These are phyloP conservation scores for Globisporangium polare DNA, from an alignment of 352 stramenopile genomes.

Conservation along the genomic window DNA sequence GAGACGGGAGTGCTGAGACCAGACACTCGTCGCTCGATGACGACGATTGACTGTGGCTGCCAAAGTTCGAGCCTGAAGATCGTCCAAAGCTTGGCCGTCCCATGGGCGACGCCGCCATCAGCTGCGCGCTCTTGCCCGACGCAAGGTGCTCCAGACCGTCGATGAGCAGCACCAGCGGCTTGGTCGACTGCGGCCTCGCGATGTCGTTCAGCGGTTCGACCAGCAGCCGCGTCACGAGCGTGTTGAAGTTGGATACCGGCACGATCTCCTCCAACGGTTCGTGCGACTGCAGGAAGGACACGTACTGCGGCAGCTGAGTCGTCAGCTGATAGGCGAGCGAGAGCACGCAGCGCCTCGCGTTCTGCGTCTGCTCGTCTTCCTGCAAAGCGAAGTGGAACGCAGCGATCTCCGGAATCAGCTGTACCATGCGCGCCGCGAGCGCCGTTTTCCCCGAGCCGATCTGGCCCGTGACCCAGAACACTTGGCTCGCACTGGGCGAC, in stretches of 20 bases:
- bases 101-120: slow-evolving; percentile 17
- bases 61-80: slow-evolving; percentile 8
- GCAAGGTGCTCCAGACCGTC: slow-evolving; percentile 55
- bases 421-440: slow-evolving; percentile 58
- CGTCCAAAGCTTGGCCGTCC: slow-evolving; percentile 14
- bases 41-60: neutral
- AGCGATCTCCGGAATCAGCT: slow-evolving; percentile 60
- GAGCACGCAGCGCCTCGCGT: slow-evolving; percentile 52
- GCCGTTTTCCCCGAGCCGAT: slow-evolving; percentile 71
- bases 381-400: slow-evolving; percentile 72
- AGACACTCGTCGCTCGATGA: slow-evolving; percentile 40
- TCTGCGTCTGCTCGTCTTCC: slow-evolving; percentile 78
- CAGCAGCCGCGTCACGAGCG: slow-evolving; percentile 47
- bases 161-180: slow-evolving; percentile 55
- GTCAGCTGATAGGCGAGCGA: slow-evolving; percentile 73
- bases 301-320: slow-evolving; percentile 68
- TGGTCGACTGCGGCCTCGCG: slow-evolving; percentile 39
- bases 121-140: neutral
- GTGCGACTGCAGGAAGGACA: slow-evolving; percentile 57
- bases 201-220: slow-evolving; percentile 67
- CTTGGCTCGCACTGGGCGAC: slow-evolving; percentile 22
- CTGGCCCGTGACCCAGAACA: slow-evolving; percentile 72
- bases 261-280: slow-evolving; percentile 74
- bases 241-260: slow-evolving; percentile 58
- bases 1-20: slow-evolving; percentile 47